A percentile compares a stretch with the other conserved stretches of the same genome.
Evolutionary conservation across 2,329 filamentous ascomycete genomes (phyloP).

Genomic region (Lecanoromycetidae sp.): DNA sequence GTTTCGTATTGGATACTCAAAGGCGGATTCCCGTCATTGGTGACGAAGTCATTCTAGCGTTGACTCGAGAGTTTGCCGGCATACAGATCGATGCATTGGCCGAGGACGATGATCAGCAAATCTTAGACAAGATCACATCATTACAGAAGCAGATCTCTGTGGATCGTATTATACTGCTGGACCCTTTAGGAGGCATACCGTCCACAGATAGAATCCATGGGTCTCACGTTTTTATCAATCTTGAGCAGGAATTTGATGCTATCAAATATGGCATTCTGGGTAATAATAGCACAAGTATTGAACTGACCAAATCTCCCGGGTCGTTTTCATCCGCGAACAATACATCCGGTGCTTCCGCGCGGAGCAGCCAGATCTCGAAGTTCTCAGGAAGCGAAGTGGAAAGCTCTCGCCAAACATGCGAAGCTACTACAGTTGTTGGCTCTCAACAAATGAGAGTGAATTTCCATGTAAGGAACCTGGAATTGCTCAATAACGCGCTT

Average conservation of each 20-base stretch:
- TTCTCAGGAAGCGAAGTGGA: too few species aligned
- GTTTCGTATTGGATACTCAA: slow-evolving; percentile 43
- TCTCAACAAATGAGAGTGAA: slow-evolving; percentile 22
- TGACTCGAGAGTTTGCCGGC: slow-evolving; percentile 65
- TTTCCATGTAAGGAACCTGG: slow-evolving; percentile 57
- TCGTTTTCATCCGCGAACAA: neutral
- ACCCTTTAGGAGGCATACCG: slow-evolving; percentile 76
- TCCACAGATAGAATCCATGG: slow-evolving; percentile 46
- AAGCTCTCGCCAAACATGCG: too few species aligned
- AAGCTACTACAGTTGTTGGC: neutral
- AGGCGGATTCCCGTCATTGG: slow-evolving; percentile 38
- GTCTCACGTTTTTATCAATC: slow-evolving; percentile 77
- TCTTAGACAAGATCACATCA: slow-evolving; percentile 29
- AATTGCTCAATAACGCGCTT: slow-evolving; percentile 57
- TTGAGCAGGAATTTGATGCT: slow-evolving; percentile 73
- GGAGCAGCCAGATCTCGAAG: slow-evolving; percentile 35
- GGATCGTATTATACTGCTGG: slow-evolving; percentile 79
- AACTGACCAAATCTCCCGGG: neutral
- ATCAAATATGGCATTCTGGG: slow-evolving; percentile 50
- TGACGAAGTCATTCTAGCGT: slow-evolving; percentile 58
- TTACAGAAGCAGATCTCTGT: slow-evolving; percentile 48
- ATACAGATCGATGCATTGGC: slow-evolving; percentile 39
- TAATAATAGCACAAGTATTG: neutral
- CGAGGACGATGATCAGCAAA: slow-evolving; percentile 33
- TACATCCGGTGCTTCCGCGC: slow-evolving; percentile 1